phyloP scores from a whole-genome alignment of 257 asterid genomes.

The Fraxinus excelsior region DNA sequence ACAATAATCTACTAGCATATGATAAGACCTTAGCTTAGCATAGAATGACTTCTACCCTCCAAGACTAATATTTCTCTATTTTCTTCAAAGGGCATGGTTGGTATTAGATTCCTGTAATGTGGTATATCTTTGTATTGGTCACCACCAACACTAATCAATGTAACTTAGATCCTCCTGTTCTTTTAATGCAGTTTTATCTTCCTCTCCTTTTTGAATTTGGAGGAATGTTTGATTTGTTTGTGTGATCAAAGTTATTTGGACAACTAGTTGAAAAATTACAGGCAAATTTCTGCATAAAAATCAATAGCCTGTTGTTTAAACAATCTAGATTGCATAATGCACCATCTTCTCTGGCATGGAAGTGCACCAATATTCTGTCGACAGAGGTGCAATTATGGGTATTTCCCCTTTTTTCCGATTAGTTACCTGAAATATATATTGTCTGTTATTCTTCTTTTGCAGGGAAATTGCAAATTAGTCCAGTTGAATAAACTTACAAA shows the following conservation, averaged over 20 bases:
- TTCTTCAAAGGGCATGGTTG: no score
- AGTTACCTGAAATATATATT: background rate
- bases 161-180: background rate
- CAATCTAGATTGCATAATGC: background rate
- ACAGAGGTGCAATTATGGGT: background rate
- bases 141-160: background rate
- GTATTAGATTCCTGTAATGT: background rate
- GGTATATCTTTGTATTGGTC: background rate
- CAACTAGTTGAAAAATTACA: background rate
- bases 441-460: slow-evolving; percentile 26
- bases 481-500: slow-evolving; percentile 34
- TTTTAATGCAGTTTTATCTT: background rate
- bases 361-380: background rate
- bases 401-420: background rate
- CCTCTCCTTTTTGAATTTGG: background rate
- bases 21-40: no score
- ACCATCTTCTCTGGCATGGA: background rate
- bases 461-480: slow-evolving; percentile 35
- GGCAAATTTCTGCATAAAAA: background rate
- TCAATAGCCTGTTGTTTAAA: background rate
- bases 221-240: background rate
- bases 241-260: background rate
- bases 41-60: no score
- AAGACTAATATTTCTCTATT: no score
- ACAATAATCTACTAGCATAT: no score